Conservation (phyloP, 805 yeast species). For the Zygosaccharomyces bailii region DNA sequence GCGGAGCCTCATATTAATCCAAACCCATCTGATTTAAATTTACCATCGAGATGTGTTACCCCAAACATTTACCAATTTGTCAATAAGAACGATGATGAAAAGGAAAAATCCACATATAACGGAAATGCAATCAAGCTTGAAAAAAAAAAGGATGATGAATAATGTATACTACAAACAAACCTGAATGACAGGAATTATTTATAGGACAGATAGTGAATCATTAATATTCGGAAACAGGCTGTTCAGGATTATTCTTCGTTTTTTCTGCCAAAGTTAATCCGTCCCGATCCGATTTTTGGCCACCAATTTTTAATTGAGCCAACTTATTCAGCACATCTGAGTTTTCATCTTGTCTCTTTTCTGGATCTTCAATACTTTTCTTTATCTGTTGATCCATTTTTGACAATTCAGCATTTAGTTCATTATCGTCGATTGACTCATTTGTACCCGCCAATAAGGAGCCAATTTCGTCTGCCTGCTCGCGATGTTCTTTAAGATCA, state of each 20-base stretch:
- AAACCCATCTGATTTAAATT: conserved; percentile 26
- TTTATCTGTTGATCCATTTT: conserved; percentile 29
- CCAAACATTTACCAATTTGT: conserved; percentile 33
- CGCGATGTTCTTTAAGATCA: conserved; percentile 39
- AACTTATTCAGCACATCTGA: conserved; percentile 24
- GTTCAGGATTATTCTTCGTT: background rate
- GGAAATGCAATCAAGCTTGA: conserved; percentile 54
- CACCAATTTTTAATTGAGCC: conserved; percentile 23
- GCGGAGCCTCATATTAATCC: conserved; percentile 16
- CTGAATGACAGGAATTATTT: conserved; percentile 2
- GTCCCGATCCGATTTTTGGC: background rate
- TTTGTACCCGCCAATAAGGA: conserved; percentile 25
- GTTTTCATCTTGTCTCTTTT: conserved; percentile 11
- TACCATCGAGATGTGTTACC: conserved; percentile 33
- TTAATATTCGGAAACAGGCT: conserved; percentile 1
- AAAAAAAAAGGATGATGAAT: conserved; percentile 40
- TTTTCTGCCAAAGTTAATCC: background rate
- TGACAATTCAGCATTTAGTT: conserved; percentile 41
- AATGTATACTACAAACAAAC: background rate
- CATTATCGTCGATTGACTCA: conserved; percentile 32
- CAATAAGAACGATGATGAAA: conserved; percentile 28
- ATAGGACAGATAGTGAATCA: background rate
- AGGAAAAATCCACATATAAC: conserved; percentile 49
- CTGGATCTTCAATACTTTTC: conserved; percentile 12
- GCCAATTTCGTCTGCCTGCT: conserved; percentile 40